Evolutionary conservation across 768 basidiomycete species (phyloP).

Genomic region (Lentinula sp.): DNA sequence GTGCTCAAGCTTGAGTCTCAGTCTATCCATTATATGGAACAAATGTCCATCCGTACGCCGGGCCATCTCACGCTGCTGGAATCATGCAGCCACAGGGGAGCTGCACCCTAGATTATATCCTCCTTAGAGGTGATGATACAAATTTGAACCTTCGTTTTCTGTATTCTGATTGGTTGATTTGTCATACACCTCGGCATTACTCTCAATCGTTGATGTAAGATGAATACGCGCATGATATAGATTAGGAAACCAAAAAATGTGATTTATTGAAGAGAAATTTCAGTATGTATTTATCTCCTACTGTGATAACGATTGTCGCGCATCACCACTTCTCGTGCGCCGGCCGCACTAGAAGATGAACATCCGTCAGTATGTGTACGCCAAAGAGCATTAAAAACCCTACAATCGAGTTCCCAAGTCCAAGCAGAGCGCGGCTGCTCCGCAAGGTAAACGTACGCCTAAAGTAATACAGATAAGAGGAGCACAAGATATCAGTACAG

Average conservation of each 20-base stretch:
- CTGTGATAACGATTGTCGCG: neutral
- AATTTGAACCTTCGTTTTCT: too few relatives aligned
- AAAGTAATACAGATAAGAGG: neutral
- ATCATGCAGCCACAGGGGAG: too few relatives aligned
- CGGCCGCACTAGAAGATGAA: constrained; percentile 28
- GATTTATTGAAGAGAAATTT: too few relatives aligned
- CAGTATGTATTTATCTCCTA: too few relatives aligned
- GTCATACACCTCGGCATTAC: too few relatives aligned
- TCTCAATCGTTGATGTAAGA: too few relatives aligned
- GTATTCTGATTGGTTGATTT: too few relatives aligned
- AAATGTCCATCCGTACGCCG: neutral
- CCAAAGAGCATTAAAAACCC: constrained; percentile 18
- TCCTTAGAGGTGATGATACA: too few relatives aligned
- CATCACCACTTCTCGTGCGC: constrained; percentile 40
- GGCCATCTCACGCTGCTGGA: too few relatives aligned
- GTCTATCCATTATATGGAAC: neutral
- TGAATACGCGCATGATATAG: too few relatives aligned
- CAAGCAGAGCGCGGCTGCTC: constrained; percentile 67
- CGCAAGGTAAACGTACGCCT: constrained; percentile 63
- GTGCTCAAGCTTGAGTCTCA: neutral
- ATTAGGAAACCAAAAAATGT: too few relatives aligned
- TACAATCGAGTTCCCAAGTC: constrained; percentile 79
- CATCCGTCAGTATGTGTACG: neutral
- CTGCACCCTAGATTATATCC: too few relatives aligned
- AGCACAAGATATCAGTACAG: constrained; percentile 1